Conservation (phyloP, 2,329 filamentous ascomycete species). For the Beauveria rudraprayagi region DNA sequence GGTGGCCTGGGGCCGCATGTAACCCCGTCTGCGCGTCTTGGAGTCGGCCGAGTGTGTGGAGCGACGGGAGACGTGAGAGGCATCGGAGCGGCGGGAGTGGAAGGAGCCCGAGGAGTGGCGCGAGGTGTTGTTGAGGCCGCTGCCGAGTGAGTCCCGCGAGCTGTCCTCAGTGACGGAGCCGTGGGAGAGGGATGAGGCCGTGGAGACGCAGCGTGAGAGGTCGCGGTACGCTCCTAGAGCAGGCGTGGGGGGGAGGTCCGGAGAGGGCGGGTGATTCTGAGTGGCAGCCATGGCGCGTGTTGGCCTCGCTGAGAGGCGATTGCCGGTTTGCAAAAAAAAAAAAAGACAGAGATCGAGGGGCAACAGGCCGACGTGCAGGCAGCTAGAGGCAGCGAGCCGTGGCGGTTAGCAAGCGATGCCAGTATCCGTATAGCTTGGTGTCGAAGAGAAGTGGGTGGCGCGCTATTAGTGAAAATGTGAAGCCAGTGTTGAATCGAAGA, state of each 20-base stretch:
- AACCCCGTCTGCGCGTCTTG: conserved; percentile 59
- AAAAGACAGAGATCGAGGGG: not conserved
- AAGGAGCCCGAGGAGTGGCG: conserved; percentile 58
- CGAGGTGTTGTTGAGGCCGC: conserved; percentile 43
- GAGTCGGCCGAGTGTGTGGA: conserved; percentile 38
- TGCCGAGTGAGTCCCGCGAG: conserved; percentile 46
- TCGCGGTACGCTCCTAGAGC: conserved; percentile 52
- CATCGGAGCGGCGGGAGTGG: conserved; percentile 36
- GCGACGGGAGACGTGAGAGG: conserved; percentile 31
- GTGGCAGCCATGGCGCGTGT: conserved; percentile 24
- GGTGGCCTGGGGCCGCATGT: conserved; percentile 78
- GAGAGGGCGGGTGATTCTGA: conserved; percentile 48
- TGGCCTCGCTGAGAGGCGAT: not conserved
- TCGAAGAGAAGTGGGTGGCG: not conserved
- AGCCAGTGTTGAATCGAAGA: no score
- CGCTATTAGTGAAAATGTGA: not conserved
- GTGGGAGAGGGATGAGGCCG: conserved; percentile 50
- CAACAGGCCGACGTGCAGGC: not conserved
- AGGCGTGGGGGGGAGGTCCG: conserved; percentile 52
- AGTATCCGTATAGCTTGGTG: not conserved
- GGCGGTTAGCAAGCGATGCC: not conserved
- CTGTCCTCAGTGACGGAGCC: conserved; percentile 43
- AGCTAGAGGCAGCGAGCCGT: not conserved
- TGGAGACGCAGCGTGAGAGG: conserved; percentile 57
- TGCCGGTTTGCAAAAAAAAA: not conserved